Base-by-base conservation (phyloP, 2,329 filamentous ascomycete species). In the Aureobasidium mangrovei region DNA sequence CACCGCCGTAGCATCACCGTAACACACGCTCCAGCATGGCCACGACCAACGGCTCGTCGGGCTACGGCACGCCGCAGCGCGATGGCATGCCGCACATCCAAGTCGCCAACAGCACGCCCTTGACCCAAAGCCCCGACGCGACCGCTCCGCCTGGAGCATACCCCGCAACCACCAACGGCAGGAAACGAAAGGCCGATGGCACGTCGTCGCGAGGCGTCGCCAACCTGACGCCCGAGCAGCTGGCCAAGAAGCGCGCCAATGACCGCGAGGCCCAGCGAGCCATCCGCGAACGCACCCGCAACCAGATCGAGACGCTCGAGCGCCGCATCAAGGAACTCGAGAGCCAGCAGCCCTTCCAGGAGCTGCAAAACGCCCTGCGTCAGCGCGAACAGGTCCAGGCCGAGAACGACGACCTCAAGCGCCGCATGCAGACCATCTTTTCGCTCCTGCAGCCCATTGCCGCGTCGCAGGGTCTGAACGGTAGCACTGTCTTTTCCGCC, bases 161-260 rank as follows among this genome's bases (percentile, higher is more conserved):
- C 53, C 35, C 52, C 24, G 28, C 60, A 7, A 45, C 56, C 12
- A 58, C 60, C 31, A 63, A 64, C 56, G 60, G 60, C 33, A 59
- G 64, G 24, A 69, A 68, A 58, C 60, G 67, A 39, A 63, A 64
- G 53, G 63, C 67, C n/a, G 60, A 61, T 46, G 70, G 66, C 55
- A 63, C 61, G 28, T 71, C 69, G 43, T 74, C 85, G 56, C 82
- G 89, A 61, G 90, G 87, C 59, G 90, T 95, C 54, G 88, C 89
- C 59, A 91, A 87, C 64, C 77, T 95, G 66, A 94, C 88, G 8
- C 86, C 89, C 4, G 86, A 91, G 58, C 91, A 95, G 71, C 80
- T 95, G 56, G 88, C 86, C 31, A 86, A 90, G 69, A 96, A 95
- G 75, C 80, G 91, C 60, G 88, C 88, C 64, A 95, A 95, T 79